Evolutionary conservation across 805 yeast species (phyloP), one percentile per base, ranked within the genome.

Genomic region (Priceomyces carsonii): DNA sequence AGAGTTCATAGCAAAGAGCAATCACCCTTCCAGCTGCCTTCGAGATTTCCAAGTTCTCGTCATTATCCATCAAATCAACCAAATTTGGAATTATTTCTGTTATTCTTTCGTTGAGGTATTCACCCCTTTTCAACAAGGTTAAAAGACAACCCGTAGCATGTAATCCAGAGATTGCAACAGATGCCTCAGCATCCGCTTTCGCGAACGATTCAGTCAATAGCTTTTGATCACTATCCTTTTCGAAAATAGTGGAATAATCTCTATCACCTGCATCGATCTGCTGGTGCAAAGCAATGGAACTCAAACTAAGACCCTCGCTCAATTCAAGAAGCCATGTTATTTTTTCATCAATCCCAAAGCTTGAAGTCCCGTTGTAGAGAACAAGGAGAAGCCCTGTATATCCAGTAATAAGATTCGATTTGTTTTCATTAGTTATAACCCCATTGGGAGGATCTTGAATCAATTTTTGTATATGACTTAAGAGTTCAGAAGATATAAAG

Each of bases 1-100:
- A 74, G 9, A 71, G 44, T 49, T 82, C 87, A 48, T 74, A 77
- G 44, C 73, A 63, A 24, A 81, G 57, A 1, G 79, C 87, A 31
- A 77, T 58, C 9, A 77, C 61, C 42, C 79, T 67, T 3, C 78
- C 80, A 1, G 77, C 75, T 0, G 85, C 77, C 33, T 73, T 71
- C 16, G 74, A 61, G 7, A 80, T 59, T n/a, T 71, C 77, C 14
- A 66, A 52, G 34, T 48, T 55, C 24, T 62, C 60, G 21, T 59
- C 71, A 29, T 63, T 58, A 35, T 71, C 72, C 13, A 76, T 50
- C 24, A 73, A 59, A 2, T 61, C 70, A 5, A 73, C 55, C 18
- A 73, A 41, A 29, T 69, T 63, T 2, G 70, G 56, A 24, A 68
- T 42, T 16, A 62, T 54, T 23, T 71, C 75, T 18, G 47, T 44